Evolutionary conservation across 208 protist genomes (phyloP), one percentile per base, ranked within the genome.

Genomic region (Leishmania aethiopica): DNA sequence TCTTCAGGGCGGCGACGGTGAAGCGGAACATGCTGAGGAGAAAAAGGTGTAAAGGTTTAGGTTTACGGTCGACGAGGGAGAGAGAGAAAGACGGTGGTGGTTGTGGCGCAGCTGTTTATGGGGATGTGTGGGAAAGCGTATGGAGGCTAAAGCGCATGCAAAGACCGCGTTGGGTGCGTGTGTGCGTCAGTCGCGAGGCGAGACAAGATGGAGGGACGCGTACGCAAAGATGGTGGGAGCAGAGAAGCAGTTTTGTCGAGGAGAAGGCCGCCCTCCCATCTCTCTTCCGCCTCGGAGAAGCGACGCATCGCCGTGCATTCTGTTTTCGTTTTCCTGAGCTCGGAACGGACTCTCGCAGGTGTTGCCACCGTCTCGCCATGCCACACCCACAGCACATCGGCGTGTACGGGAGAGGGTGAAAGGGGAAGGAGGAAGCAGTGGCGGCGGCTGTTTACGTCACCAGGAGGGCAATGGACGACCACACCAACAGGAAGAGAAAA

Each of bases 1-100:
- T 96, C 93, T 96, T 96, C 82, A 96, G 90, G 15, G 84, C 87
- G 71, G 89, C 84, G 60, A 77, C 78, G 35, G 93, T 96, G 75
- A 91, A 88, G 80, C 94, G 94, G 84, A 98, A 92, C 94, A 97
- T 98, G 47, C 10, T 62, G 53, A 2, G 25, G 47, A 22, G 19
- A n/a, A 62, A 40, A 25, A 80, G 10, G 37, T 42, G 47, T 3
- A 74, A n/a, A 37, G 51, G 3, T 53, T 57, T 47, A 57, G 32
- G 35, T 40, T 40, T 28, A 45, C 1, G 25, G 6, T 10, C 8
- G 45, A 49, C 45, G 8, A 47, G 45, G 40, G 40, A n/a, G 40
- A 69, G 17, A 11, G 57, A 42, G 35, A 75, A 7, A 53, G 49
- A 55, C 11, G 15, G 51, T 15, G 19, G n/a, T 55, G 19, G 32